phyloP scores from a whole-genome alignment of 1,139 yeast species.

The Blastobotrys malaysiensis region DNA sequence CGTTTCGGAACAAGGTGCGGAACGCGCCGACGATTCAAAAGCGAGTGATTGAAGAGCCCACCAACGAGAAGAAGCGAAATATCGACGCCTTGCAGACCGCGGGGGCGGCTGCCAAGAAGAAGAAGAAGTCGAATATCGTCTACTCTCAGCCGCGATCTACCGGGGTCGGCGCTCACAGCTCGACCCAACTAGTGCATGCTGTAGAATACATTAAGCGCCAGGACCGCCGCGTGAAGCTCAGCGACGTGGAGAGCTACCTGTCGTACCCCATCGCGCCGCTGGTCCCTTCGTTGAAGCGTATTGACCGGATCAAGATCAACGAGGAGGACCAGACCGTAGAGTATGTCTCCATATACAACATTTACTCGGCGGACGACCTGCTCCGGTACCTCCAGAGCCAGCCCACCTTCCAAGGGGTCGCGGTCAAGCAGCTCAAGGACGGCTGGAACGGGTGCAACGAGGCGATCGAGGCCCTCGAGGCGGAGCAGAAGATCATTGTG shows the following conservation, averaged over 20 bases:
- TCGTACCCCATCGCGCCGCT: conserved; percentile 40
- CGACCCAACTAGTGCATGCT: conserved; percentile 79
- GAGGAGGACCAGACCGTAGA: conserved; percentile 57
- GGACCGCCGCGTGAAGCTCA: conserved; percentile 63
- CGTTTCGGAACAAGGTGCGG: conserved; percentile 55
- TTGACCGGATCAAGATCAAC: conserved; percentile 55
- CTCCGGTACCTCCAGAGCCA: conserved; percentile 70
- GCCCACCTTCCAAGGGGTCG: conserved; percentile 80
- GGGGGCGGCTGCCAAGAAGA: conserved; percentile 25
- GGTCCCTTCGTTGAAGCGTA: conserved; percentile 63
- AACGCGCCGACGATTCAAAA: conserved; percentile 48
- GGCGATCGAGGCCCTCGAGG: conserved; percentile 72
- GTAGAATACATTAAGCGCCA: conserved; percentile 76
- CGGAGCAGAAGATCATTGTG: conserved; percentile 70
- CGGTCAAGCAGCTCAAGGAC: conserved; percentile 85
- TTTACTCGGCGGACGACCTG: conserved; percentile 73
- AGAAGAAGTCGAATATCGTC: conserved; percentile 23
- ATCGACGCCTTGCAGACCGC: conserved; percentile 16
- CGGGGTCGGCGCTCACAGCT: conserved; percentile 55
- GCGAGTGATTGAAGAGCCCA: conserved; percentile 26
- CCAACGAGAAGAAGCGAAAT: conserved; percentile 18
- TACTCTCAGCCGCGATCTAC: conserved; percentile 36
- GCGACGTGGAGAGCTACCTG: conserved; percentile 56
- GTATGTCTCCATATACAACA: conserved; percentile 84
- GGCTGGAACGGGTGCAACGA: conserved; percentile 95